phyloP scores from a whole-genome alignment of 1,139 yeast genomes.

The Eremothecium cymbalariae region DNA sequence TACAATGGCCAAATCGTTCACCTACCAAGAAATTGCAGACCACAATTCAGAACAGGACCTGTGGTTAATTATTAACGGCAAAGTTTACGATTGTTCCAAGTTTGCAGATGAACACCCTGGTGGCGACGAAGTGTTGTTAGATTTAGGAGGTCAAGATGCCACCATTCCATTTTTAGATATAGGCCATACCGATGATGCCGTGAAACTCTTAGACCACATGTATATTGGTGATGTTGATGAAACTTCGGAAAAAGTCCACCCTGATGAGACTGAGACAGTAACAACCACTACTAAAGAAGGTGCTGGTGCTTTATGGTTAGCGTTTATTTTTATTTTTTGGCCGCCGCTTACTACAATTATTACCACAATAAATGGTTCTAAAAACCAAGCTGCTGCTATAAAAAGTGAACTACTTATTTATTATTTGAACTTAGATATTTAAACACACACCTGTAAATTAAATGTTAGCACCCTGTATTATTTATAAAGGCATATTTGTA shows the following conservation, averaged over 20 bases:
- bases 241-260: conserved; percentile 26
- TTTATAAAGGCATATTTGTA: too few relatives aligned
- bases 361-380: conserved; percentile 14
- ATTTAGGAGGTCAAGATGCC: conserved; percentile 87
- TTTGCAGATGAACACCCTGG: conserved; percentile 97
- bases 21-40: conserved; percentile 64
- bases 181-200: conserved; percentile 96
- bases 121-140: conserved; percentile 93
- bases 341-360: conserved; percentile 47
- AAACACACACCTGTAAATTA: too few relatives aligned
- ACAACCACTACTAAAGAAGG: conserved; percentile 28
- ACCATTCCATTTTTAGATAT: conserved; percentile 93
- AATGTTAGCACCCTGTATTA: too few relatives aligned
- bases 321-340: conserved; percentile 46
- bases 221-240: conserved; percentile 61
- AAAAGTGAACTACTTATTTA: too few relatives aligned
- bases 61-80: conserved; percentile 86
- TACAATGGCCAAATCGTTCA: conserved; percentile 37
- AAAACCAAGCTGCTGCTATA: too few relatives aligned
- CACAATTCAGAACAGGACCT: conserved; percentile 75
- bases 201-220: conserved; percentile 59
- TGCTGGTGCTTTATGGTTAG: conserved; percentile 36
- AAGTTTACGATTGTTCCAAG: conserved; percentile 76
- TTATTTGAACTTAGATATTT: too few relatives aligned
- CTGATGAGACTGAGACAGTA: conserved; percentile 13